phyloP scores from a whole-genome alignment of 371 early-diverging fungal genomes.

The Encephalitozoon hellem region DNA sequence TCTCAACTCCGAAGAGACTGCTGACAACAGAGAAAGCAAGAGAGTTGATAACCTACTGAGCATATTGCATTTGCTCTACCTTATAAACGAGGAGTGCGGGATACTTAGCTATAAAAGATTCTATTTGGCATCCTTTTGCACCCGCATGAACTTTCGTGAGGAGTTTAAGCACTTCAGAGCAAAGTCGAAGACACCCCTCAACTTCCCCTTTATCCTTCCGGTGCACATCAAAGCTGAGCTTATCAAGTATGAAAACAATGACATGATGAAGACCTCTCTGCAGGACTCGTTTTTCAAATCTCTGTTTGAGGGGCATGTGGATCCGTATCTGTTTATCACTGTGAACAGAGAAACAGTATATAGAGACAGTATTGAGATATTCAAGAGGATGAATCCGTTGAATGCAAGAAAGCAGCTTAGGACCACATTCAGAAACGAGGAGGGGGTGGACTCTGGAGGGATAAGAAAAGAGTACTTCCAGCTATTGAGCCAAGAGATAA shows the following conservation, averaged over 20 bases:
- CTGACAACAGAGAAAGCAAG: conserved; percentile 44
- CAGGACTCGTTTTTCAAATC: conserved; percentile 61
- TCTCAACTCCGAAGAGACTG: conserved; percentile 29
- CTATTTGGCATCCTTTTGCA: conserved; percentile 45
- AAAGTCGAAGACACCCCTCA: conserved; percentile 43
- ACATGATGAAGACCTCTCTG: conserved; percentile 55
- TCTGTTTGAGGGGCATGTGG: conserved; percentile 59
- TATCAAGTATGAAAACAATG: conserved; percentile 57
- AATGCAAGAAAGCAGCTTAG: conserved; percentile 59
- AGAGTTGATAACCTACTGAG: conserved; percentile 44
- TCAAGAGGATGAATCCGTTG: conserved; percentile 27
- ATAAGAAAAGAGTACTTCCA: conserved; percentile 68
- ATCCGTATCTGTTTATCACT: conserved; percentile 58
- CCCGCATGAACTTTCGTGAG: conserved; percentile 53
- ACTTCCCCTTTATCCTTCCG: conserved; percentile 58
- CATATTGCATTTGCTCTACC: conserved; percentile 46
- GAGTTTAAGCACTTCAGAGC: conserved; percentile 52
- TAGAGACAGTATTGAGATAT: conserved; percentile 49
- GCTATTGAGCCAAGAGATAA: conserved; percentile 62
- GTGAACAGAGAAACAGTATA: conserved; percentile 55
- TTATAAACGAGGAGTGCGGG: conserved; percentile 44
- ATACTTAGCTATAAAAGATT: conserved; percentile 47
- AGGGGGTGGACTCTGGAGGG: conserved; percentile 72
- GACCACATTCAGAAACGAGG: conserved; percentile 64
- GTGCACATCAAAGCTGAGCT: conserved; percentile 57